Evolutionary conservation across 2,329 filamentous ascomycete species (phyloP).

Genomic region (Trichoderma sp.): DNA sequence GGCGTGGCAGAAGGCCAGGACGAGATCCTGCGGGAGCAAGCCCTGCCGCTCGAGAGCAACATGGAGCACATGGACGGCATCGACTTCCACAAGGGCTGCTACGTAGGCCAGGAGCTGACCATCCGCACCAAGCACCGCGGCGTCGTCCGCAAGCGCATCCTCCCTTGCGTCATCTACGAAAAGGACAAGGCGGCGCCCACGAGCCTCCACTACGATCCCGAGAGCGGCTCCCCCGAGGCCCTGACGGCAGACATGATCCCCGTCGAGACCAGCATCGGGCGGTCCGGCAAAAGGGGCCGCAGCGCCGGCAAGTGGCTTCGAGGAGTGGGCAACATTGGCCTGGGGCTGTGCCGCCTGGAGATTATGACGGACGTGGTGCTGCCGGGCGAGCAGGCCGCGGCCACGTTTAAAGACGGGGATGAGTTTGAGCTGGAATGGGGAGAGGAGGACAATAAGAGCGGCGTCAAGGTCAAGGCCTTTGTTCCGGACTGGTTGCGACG

Average conservation of each 20-base stretch:
- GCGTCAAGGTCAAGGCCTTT: slow-evolving; percentile 71
- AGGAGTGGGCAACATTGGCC: slow-evolving; percentile 80
- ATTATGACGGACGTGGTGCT: slow-evolving; percentile 82
- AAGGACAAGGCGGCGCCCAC: slow-evolving; percentile 43
- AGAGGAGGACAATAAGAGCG: slow-evolving; percentile 42
- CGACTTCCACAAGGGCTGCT: slow-evolving; percentile 95
- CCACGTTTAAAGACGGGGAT: slow-evolving; percentile 61
- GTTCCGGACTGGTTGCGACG: slow-evolving; percentile 73
- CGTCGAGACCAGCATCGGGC: slow-evolving; percentile 51
- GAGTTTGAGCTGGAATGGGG: slow-evolving; percentile 62
- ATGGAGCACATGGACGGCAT: slow-evolving; percentile 83
- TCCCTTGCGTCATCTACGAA: slow-evolving; percentile 76
- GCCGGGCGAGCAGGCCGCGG: slow-evolving; percentile 66
- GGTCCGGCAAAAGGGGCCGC: slow-evolving; percentile 60
- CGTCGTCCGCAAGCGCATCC: slow-evolving; percentile 84
- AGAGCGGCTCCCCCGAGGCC: slow-evolving; percentile 32
- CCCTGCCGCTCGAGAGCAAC: slow-evolving; percentile 86
- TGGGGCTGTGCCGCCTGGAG: slow-evolving; percentile 84
- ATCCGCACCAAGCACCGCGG: slow-evolving; percentile 94
- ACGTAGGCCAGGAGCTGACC: slow-evolving; percentile 94
- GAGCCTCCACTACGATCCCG: slow-evolving; percentile 51
- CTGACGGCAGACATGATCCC: slow-evolving; percentile 44
- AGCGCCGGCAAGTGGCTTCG: slow-evolving; percentile 79
- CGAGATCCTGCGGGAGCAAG: slow-evolving; percentile 71
- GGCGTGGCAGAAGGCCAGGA: slow-evolving; percentile 83